Conservation (phyloP, 2,329 filamentous ascomycete species). For the Alternaria hordeiaustralica region DNA sequence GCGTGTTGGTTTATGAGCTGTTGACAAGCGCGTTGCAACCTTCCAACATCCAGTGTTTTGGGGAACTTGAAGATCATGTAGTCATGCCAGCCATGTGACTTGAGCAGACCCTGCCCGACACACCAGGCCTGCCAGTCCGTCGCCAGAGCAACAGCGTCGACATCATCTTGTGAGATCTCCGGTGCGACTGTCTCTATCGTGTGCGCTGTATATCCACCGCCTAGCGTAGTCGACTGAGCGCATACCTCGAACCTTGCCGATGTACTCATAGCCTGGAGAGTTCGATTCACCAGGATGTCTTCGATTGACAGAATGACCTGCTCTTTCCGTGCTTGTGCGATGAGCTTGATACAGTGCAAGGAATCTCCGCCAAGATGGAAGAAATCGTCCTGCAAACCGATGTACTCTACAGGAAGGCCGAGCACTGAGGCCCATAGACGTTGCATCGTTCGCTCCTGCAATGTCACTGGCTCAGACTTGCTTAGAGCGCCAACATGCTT, state of each 20-base stretch:
- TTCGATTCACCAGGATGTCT: neutral
- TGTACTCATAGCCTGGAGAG: slow-evolving; percentile 5
- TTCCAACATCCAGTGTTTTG: neutral
- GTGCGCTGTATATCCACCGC: neutral
- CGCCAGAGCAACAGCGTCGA: slow-evolving; percentile 1
- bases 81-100: slow-evolving; percentile 8
- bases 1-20: neutral
- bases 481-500: slow-evolving; percentile 1
- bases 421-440: neutral
- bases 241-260: neutral
- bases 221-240: neutral
- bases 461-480: neutral
- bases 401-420: neutral
- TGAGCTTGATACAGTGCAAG: slow-evolving; percentile 6
- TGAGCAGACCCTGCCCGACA: slow-evolving; percentile 1
- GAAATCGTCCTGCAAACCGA: slow-evolving; percentile 6
- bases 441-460: slow-evolving; percentile 2
- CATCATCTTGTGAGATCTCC: neutral
- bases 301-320: neutral
- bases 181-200: neutral
- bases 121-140: slow-evolving; percentile 9
- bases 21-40: neutral
- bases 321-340: neutral
- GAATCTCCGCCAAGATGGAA: slow-evolving; percentile 3
- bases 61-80: slow-evolving; percentile 7